A percentile compares a stretch with the other conserved stretches of the same genome.
These are phyloP conservation scores for Suhomyces ambrosiae DNA, from an alignment of 1,139 yeast species.

Conservation along the genomic window DNA sequence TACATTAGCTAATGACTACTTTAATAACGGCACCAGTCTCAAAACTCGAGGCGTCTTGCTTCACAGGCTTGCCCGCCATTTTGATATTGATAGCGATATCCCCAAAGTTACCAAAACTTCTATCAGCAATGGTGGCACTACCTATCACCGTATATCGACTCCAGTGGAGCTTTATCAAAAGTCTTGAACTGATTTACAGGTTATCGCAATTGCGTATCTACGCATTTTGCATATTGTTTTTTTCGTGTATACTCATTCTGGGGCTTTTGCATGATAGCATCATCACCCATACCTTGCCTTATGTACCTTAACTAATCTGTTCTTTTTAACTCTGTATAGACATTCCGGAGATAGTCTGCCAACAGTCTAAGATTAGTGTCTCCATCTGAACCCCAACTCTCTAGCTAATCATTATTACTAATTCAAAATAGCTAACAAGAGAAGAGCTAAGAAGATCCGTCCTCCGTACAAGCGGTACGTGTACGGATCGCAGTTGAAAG, in stretches of 20 bases:
- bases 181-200: slow-evolving; percentile 1
- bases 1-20: slow-evolving; percentile 5
- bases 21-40: slow-evolving; percentile 11
- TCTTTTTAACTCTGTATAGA: neutral
- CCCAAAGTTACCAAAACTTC: neutral
- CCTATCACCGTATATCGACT: slow-evolving; percentile 2
- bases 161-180: slow-evolving; percentile 5
- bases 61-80: slow-evolving; percentile 18
- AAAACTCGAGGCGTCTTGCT: slow-evolving; percentile 17
- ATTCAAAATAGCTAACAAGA: slow-evolving; percentile 73
- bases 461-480: slow-evolving; percentile 78
- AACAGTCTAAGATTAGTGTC: neutral
- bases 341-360: neutral
- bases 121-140: slow-evolving; percentile 1
- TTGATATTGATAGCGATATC: slow-evolving; percentile 10
- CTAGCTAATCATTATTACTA: slow-evolving; percentile 1
- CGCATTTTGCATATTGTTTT: too few relatives aligned
- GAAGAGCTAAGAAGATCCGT: slow-evolving; percentile 79
- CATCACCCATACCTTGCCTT: neutral
- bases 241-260: slow-evolving; percentile 1
- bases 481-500: slow-evolving; percentile 55
- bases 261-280: slow-evolving; percentile 2
- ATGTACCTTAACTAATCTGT: neutral
- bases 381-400: neutral
- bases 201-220: slow-evolving; percentile 1